A percentile compares a stretch with the other conserved stretches of the same genome.
Evolutionary conservation across 495 filamentous ascomycete species (phyloP).

Genomic region (Aspergillus saccharolyticus): DNA sequence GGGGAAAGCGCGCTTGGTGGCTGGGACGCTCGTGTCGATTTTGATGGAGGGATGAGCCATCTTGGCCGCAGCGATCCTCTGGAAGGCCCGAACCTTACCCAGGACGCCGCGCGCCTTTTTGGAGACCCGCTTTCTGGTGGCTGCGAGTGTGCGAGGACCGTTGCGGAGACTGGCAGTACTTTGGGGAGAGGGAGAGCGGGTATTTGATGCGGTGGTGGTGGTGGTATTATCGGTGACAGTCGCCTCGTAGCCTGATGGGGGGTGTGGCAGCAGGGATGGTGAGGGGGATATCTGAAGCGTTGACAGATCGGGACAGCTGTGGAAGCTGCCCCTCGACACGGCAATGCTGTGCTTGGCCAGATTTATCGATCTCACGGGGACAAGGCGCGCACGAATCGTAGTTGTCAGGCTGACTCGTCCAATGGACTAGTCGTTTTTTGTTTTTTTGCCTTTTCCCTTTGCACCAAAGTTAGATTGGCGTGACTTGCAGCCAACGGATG

Average conservation of each 20-base stretch:
- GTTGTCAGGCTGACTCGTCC: background rate
- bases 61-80: constrained; percentile 40
- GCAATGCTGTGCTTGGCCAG: constrained; percentile 42
- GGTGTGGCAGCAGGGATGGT: constrained; percentile 17
- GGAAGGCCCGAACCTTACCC: constrained; percentile 44
- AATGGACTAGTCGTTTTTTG: background rate
- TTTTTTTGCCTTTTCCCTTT: background rate
- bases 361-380: constrained; percentile 33
- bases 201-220: constrained; percentile 27
- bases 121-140: constrained; percentile 33
- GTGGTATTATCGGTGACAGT: constrained; percentile 17
- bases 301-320: constrained; percentile 50
- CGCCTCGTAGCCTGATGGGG: constrained; percentile 25
- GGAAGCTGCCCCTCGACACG: constrained; percentile 43
- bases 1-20: constrained; percentile 38
- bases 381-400: constrained; percentile 13
- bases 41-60: constrained; percentile 46
- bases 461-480: background rate
- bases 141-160: constrained; percentile 28
- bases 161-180: constrained; percentile 26
- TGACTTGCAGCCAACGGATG: background rate
- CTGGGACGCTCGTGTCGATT: constrained; percentile 41
- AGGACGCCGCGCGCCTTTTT: constrained; percentile 45
- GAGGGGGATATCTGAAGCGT: constrained; percentile 38
- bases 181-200: constrained; percentile 33